Conservation (phyloP, 306 rosid genomes). For the Begonia peltatifolia region DNA sequence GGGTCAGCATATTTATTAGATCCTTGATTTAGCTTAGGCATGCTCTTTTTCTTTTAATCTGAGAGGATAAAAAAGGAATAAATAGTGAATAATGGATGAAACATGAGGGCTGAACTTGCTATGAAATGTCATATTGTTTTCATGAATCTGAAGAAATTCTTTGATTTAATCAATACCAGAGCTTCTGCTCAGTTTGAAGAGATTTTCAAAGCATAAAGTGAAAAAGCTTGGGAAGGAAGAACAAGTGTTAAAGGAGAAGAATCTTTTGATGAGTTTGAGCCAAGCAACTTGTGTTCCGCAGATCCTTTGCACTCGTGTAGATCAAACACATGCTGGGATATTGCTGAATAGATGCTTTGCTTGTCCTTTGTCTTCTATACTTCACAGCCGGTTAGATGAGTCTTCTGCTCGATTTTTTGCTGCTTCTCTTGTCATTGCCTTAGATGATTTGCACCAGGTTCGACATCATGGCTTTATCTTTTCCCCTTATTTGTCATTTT, state of each 20-base stretch:
- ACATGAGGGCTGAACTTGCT: too few relatives aligned
- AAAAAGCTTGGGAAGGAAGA: constrained; percentile 73
- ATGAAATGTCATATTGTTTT: too few relatives aligned
- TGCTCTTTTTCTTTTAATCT: too few relatives aligned
- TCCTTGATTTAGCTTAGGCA: not conserved
- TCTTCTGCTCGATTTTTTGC: constrained; percentile 52
- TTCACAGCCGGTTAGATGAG: constrained; percentile 62
- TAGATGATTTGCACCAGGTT: constrained; percentile 86
- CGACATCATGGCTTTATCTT: constrained; percentile 10
- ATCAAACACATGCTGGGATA: constrained; percentile 57
- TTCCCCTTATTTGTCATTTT: not conserved
- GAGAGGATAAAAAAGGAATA: too few relatives aligned
- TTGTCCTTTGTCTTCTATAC: constrained; percentile 77
- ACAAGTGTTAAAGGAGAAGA: constrained; percentile 70
- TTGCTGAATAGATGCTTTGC: constrained; percentile 60
- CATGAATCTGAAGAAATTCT: too few relatives aligned
- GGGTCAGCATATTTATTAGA: not conserved
- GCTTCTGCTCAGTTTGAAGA: constrained; percentile 61
- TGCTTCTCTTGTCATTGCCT: constrained; percentile 59
- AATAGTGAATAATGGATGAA: too few relatives aligned
- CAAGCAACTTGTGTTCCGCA: constrained; percentile 58
- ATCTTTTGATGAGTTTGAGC: constrained; percentile 48
- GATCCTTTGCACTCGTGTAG: constrained; percentile 65
- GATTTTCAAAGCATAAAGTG: constrained; percentile 71
- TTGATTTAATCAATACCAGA: constrained; percentile 31